These are phyloP conservation scores for Carex pumila DNA, from an alignment of 176 grass and related monocot genomes.

Conservation along the genomic window DNA sequence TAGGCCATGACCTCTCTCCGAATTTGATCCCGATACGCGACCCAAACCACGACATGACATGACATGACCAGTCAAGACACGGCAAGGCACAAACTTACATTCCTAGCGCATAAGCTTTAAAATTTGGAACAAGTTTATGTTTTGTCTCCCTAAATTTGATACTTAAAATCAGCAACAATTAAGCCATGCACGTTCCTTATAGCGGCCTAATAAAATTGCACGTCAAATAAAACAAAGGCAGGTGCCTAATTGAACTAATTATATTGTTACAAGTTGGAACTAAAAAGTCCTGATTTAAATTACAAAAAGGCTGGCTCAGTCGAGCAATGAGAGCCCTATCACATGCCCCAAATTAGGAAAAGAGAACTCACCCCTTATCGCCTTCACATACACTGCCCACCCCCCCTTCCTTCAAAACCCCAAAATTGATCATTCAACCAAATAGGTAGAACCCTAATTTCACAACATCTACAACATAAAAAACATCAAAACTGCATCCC, in stretches of 20 bases:
- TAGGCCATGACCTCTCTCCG: no score
- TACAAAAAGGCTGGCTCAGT: constrained; percentile 4
- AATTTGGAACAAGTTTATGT: background rate
- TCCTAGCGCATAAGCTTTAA: background rate
- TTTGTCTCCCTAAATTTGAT: background rate
- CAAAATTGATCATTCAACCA: background rate
- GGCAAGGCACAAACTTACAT: no score
- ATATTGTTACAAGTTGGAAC: background rate
- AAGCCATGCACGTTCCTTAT: background rate
- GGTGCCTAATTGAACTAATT: background rate
- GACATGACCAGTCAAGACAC: no score
- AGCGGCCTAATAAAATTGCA: background rate
- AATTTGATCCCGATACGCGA: no score
- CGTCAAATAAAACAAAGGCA: background rate
- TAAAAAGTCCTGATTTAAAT: background rate
- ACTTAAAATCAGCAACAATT: background rate
- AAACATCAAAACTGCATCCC: background rate
- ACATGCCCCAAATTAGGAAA: background rate
- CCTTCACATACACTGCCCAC: background rate
- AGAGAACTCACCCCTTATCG: background rate
- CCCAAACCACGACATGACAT: no score
- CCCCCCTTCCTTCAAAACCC: background rate
- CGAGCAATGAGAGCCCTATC: background rate
- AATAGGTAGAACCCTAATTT: background rate
- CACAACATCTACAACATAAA: background rate